phyloP scores from a whole-genome alignment of 208 protist genomes.

The Porcisia deanei region DNA sequence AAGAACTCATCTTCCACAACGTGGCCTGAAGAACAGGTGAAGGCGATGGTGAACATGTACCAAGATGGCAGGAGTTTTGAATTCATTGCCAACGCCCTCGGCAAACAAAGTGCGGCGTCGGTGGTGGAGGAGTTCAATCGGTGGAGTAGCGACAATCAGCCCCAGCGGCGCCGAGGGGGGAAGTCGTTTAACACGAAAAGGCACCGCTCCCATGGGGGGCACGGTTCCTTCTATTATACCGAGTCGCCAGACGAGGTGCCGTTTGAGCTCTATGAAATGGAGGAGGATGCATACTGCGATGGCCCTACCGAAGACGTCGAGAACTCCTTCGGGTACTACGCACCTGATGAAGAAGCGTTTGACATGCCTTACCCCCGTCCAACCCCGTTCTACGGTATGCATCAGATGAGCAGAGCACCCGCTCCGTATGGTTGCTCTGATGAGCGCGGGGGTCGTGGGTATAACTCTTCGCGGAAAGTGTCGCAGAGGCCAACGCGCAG shows the following conservation, averaged over 20 bases:
- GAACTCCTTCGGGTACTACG: constrained; percentile 62
- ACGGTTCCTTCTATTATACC: constrained; percentile 58
- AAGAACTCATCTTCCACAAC: constrained; percentile 53
- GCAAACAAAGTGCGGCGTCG: constrained; percentile 47
- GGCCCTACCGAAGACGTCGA: constrained; percentile 19
- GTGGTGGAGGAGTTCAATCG: constrained; percentile 86
- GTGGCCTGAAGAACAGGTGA: constrained; percentile 72
- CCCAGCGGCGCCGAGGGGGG: constrained; percentile 20
- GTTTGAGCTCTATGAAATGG: constrained; percentile 54
- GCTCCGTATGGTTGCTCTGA: constrained; percentile 14
- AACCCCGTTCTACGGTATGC: constrained; percentile 57
- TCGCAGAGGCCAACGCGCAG: constrained; percentile 18
- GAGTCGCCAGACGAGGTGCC: constrained; percentile 73
- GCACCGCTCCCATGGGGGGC: constrained; percentile 7
- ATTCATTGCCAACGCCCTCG: constrained; percentile 89
- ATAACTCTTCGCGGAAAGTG: constrained; percentile 22
- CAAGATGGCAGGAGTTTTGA: constrained; percentile 92
- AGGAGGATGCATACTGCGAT: constrained; percentile 44
- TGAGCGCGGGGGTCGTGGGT: constrained; percentile 10
- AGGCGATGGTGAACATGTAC: constrained; percentile 90
- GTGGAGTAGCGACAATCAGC: constrained; percentile 69
- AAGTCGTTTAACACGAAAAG: constrained; percentile 8
- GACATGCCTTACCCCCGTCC: constrained; percentile 37
- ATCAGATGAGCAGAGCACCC: constrained; percentile 64
- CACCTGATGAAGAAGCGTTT: constrained; percentile 31